Conservation (phyloP, 2,329 filamentous ascomycete genomes). For the Raffaelea deltoideospora region DNA sequence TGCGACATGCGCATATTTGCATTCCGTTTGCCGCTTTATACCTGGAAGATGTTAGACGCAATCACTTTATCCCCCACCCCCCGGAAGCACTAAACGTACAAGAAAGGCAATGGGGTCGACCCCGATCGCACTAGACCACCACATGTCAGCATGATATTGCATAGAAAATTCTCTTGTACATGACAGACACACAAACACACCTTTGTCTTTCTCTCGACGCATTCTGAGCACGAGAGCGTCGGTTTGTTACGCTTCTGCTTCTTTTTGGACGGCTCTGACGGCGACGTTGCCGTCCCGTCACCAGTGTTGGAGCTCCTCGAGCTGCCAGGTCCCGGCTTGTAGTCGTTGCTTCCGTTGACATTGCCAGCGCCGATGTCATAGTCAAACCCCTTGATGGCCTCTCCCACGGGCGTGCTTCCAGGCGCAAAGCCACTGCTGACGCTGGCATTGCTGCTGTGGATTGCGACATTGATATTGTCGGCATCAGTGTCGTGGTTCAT, state of each 20-base stretch:
- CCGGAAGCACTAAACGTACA: no score
- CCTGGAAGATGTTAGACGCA: background rate
- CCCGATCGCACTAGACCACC: slow-evolving; percentile 52
- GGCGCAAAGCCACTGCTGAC: slow-evolving; percentile 5
- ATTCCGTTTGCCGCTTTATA: slow-evolving; percentile 62
- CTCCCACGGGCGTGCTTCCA: no score
- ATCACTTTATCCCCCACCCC: background rate
- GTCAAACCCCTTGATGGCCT: no score
- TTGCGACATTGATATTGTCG: background rate
- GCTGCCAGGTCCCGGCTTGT: no score
- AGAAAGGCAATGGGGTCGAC: slow-evolving; percentile 51
- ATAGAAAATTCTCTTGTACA: background rate
- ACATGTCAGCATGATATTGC: background rate
- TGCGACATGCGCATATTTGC: slow-evolving; percentile 61
- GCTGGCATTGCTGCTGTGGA: slow-evolving; percentile 3
- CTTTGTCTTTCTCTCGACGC: slow-evolving; percentile 72
- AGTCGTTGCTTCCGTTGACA: background rate
- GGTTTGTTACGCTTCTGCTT: slow-evolving; percentile 79
- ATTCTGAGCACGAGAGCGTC: slow-evolving; percentile 63
- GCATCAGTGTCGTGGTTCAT: no score
- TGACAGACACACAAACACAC: slow-evolving; percentile 27
- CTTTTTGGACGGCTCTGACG: slow-evolving; percentile 35
- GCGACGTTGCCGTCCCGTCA: slow-evolving; percentile 7
- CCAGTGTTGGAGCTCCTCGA: slow-evolving; percentile 3
- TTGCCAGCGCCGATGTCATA: background rate